phyloP scores from a whole-genome alignment of 345 rosid genomes.

The Odontarrhena argentea region DNA sequence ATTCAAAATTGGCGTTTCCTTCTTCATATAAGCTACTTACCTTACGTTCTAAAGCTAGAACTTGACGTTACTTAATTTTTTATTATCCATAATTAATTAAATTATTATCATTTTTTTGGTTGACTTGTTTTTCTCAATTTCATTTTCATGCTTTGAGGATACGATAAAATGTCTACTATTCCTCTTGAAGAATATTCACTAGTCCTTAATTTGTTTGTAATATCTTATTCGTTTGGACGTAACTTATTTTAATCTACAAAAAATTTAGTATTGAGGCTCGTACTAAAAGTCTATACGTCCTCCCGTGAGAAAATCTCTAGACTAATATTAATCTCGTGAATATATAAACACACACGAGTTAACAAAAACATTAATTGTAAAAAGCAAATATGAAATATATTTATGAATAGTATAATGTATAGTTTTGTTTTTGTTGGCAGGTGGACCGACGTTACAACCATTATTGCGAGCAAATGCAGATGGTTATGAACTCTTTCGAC shows the following conservation, averaged over 20 bases:
- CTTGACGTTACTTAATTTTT: conserved; percentile 34
- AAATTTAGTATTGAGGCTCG: not conserved
- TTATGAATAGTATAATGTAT: conserved; percentile 24
- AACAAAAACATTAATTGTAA: not conserved
- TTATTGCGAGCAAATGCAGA: conserved; percentile 96
- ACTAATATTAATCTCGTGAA: conserved; percentile 36
- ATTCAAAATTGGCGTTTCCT: conserved; percentile 29
- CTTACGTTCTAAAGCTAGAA: conserved; percentile 29
- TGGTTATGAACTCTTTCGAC: conserved; percentile 95
- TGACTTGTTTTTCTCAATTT: conserved; percentile 25
- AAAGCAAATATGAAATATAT: conserved; percentile 8
- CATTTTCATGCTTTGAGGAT: conserved; percentile 12
- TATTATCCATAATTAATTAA: conserved; percentile 10
- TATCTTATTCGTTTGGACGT: conserved; percentile 4
- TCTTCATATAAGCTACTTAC: conserved; percentile 27
- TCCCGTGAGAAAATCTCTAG: conserved; percentile 25
- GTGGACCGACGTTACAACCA: conserved; percentile 90
- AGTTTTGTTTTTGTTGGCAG: conserved; percentile 49
- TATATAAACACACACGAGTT: conserved; percentile 15
- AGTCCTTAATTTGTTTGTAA: conserved; percentile 11
- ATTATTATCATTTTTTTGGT: conserved; percentile 24
- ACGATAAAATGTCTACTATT: conserved; percentile 27
- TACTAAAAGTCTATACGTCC: not conserved
- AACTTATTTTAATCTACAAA: conserved; percentile 10
- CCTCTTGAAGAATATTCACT: conserved; percentile 1